Evolutionary conservation across 176 grass and related monocot species (phyloP), one percentile per base, ranked within the genome.

Genomic region (Raddia guianensis): DNA sequence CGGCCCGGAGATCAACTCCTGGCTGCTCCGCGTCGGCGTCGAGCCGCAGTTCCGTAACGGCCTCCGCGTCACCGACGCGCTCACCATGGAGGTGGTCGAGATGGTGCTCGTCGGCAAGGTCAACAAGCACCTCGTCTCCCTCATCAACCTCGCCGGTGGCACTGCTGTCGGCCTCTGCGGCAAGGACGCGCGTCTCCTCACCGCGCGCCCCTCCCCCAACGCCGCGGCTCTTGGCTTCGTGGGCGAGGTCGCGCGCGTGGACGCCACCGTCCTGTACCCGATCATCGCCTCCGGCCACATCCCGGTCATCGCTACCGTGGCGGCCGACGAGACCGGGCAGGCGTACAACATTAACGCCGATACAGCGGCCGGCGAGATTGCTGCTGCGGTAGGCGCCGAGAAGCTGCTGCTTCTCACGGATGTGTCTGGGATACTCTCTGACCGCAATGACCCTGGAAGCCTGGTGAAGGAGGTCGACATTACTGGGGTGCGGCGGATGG

Each of bases 21-120:
- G 80, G 86, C 81, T 92, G 65, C 84, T 84, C 58, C 73, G 84
- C 78, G 80, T 90, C 52, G 81, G 78, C 77, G 74, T 82, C 68
- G 69, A 91, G 80, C 84, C 82, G 72, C 84, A 87, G 89, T 95
- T 92, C 87, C 87, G 63, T 68, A 76, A 91, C 81, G 84, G 89
- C 35, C 85, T 91, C 74, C 92, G 87, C 64, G 81, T 95, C 73
- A 95, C 87, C 37, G 73, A 91, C 68, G 84, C 80, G 67, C 73
- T 89, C 69, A 83, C 86, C 68, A 92, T 87, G 89, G 92, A 91
- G 89, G 89, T 91, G 55, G 89, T 91, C 48, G 81, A 87, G 84
- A 94, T 89, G 92, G 89, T 94, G 68, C 92, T 94, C 55, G 86
- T 87, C 63, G 84, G 89, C 40, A 89, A 95, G 74, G 89, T 92